Percentiles rank a stretch among this genome's conserved stretches.
These are phyloP conservation scores for Salvia hispanica DNA, from an alignment of 257 asterid genomes.

Conservation along the genomic window DNA sequence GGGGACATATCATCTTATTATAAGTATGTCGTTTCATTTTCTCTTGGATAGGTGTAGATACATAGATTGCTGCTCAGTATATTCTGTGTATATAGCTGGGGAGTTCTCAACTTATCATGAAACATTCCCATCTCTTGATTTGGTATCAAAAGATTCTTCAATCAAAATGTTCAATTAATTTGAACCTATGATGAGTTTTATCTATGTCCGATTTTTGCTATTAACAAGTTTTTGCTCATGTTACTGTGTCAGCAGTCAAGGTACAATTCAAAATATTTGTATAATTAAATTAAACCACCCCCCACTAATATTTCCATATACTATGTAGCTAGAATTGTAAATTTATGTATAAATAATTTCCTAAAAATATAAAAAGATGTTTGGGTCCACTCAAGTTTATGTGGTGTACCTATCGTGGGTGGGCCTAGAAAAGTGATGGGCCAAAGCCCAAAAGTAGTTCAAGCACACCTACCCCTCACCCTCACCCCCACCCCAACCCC, in stretches of 20 bases:
- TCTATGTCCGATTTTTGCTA: too few relatives aligned
- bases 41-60: too few relatives aligned
- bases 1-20: too few relatives aligned
- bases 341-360: background rate
- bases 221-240: background rate
- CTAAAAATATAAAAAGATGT: background rate
- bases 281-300: background rate
- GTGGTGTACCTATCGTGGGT: constrained; percentile 7
- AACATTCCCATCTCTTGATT: too few relatives aligned
- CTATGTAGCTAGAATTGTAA: background rate
- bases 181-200: too few relatives aligned
- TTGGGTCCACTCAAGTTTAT: background rate
- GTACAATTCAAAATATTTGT: background rate
- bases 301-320: background rate
- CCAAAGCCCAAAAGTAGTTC: constrained; percentile 6
- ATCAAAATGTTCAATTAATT: too few relatives aligned
- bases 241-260: background rate
- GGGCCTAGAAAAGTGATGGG: constrained; percentile 17
- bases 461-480: too few relatives aligned
- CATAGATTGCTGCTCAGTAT: too few relatives aligned
- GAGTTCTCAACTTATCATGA: too few relatives aligned
- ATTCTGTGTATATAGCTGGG: too few relatives aligned
- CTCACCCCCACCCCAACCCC: background rate
- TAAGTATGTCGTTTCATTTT: too few relatives aligned
- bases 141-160: too few relatives aligned